Conservation (phyloP, 179 eudicot genomes). For the Vitellaria paradoxa region DNA sequence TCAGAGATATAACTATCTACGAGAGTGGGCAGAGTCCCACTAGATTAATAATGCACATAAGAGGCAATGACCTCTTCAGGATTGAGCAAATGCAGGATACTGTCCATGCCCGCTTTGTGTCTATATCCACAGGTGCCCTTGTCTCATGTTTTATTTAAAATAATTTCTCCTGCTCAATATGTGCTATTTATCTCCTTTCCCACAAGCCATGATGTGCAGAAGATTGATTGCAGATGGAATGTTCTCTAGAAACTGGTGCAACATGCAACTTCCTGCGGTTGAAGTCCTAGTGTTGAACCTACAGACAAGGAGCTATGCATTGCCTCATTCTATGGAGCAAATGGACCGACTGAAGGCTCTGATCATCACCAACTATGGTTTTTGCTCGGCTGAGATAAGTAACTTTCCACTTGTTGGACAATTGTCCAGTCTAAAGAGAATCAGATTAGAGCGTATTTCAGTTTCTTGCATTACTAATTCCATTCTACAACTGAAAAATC, state of each 20-base stretch:
- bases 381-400: slow-evolving; percentile 14
- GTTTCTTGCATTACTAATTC: slow-evolving; percentile 16
- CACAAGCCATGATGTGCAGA: not conserved
- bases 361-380: slow-evolving; percentile 21
- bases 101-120: slow-evolving; percentile 17
- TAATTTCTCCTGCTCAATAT: not conserved
- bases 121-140: slow-evolving; percentile 23
- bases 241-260: slow-evolving; percentile 11
- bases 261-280: slow-evolving; percentile 11
- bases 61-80: slow-evolving; percentile 13
- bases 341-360: slow-evolving; percentile 24
- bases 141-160: not conserved
- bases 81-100: slow-evolving; percentile 11
- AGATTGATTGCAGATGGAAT: slow-evolving; percentile 11
- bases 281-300: slow-evolving; percentile 31
- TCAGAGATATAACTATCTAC: slow-evolving; percentile 22
- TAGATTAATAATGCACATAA: slow-evolving; percentile 15
- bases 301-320: not conserved
- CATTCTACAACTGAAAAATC: slow-evolving; percentile 17
- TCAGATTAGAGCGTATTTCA: slow-evolving; percentile 25
- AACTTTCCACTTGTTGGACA: slow-evolving; percentile 6
- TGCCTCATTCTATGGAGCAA: slow-evolving; percentile 26
- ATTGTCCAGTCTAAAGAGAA: slow-evolving; percentile 19
- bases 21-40: slow-evolving; percentile 2
- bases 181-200: not conserved